Evolutionary conservation across 495 filamentous ascomycete species (phyloP).

Genomic region (Symbiotaphrina buchneri): DNA sequence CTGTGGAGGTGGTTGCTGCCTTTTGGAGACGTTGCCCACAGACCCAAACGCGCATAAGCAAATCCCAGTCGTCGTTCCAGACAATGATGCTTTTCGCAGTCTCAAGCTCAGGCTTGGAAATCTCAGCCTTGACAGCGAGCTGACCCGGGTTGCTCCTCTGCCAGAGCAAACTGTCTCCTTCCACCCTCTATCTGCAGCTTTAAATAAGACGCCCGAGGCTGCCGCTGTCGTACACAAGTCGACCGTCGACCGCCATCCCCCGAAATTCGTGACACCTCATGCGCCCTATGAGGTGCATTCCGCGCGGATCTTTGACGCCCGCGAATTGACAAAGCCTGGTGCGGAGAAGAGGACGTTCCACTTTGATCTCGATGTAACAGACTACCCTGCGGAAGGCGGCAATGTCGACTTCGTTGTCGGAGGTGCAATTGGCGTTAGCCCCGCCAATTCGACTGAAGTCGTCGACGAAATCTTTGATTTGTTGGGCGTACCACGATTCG

Average conservation of each 20-base stretch:
- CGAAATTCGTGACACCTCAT: constrained; percentile 83
- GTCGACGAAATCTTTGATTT: constrained; percentile 71
- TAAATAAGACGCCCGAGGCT: constrained; percentile 9
- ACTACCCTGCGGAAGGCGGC: constrained; percentile 70
- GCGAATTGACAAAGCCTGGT: constrained; percentile 75
- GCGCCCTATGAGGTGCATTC: constrained; percentile 79
- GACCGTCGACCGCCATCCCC: constrained; percentile 40
- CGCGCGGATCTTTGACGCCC: constrained; percentile 55
- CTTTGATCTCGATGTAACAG: constrained; percentile 88
- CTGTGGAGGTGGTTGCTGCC: constrained; percentile 87
- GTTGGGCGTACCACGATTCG: constrained; percentile 49
- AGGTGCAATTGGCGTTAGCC: constrained; percentile 80
- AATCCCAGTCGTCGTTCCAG: constrained; percentile 37
- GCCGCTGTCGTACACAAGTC: neutral
- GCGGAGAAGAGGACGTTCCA: constrained; percentile 93
- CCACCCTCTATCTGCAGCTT: constrained; percentile 15
- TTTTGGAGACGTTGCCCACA: constrained; percentile 33
- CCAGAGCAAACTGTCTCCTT: constrained; percentile 56
- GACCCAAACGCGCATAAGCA: constrained; percentile 28
- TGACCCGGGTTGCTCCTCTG: constrained; percentile 45
- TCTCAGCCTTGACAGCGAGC: constrained; percentile 39
- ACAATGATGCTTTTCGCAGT: constrained; percentile 66
- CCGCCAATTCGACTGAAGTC: constrained; percentile 54
- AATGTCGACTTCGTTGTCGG: constrained; percentile 88
- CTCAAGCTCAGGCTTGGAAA: constrained; percentile 54